Evolutionary conservation across 2,329 filamentous ascomycete genomes (phyloP), one percentile per base, ranked within the genome.

Genomic region (Alternaria ethzedia): DNA sequence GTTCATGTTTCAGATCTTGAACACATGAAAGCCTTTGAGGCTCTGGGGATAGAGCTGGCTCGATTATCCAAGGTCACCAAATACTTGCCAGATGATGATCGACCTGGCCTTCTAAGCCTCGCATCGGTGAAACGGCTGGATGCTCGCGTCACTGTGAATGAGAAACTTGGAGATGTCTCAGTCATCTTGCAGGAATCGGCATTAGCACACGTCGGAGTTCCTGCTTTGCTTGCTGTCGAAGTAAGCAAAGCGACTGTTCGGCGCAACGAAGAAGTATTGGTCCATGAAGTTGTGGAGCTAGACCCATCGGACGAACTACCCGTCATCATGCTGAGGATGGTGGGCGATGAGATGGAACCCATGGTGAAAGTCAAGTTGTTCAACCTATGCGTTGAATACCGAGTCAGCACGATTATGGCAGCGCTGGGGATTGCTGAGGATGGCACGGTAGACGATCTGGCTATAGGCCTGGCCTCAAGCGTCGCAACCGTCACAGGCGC

Each of bases 281-380:
- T 98, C 6, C 89, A 89, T 44, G 88, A 87, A 68, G 83, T 88
- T n/a, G 72, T 88, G 9, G 68, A 78, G 17, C 65, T 78, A 5
- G 68, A 67, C 41, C 73, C 72, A 8, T 69, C 74, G 9, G 82
- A 83, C 21, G 77, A 78, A 25, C 81, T 87, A 1, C 89, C 90
- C 1, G 92, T 94, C 67, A 78, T 98, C 57, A 97, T 97, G 90
- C 88, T 92, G 63, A 88, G 96, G 54, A 91, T 97, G 82, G 92
- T 99, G 68, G 93, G 93, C 0, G 94, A 98, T 76, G 95, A 98
- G 76, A 92, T 96, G 81, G 95, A 98, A 67, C 95, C 96, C 0
- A 89, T 93, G 7, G 84, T 97, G 69, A 97, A 96, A 77, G 79
- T 97, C 61, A 96, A 97, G 76, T 82, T 98, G 45, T 92, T 91